Conservation (phyloP, 345 rosid genomes). For the Citrus hindsii region DNA sequence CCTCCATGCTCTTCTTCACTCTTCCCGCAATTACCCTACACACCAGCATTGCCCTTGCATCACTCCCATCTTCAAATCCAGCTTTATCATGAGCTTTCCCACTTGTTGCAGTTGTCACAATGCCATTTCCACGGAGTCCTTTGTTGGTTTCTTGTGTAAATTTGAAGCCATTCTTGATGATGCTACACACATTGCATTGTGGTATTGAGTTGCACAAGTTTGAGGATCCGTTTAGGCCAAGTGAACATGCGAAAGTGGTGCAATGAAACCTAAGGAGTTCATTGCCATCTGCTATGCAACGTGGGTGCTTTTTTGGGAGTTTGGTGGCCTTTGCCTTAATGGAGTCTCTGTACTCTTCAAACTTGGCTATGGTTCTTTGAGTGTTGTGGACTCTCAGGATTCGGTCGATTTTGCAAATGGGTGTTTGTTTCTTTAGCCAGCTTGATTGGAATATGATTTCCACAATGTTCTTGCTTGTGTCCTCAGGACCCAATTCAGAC, state of each 20-base stretch:
- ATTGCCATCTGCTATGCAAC: constrained; percentile 82
- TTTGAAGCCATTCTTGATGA: constrained; percentile 65
- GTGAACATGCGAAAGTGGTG: constrained; percentile 52
- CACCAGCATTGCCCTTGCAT: constrained; percentile 68
- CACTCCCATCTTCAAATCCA: constrained; percentile 20
- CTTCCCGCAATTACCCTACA: constrained; percentile 79
- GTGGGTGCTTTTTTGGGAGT: constrained; percentile 58
- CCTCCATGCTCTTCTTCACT: constrained; percentile 53
- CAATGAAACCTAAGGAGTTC: constrained; percentile 78
- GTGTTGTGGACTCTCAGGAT: constrained; percentile 78
- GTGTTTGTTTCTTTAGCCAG: constrained; percentile 69
- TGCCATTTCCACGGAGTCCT: constrained; percentile 30
- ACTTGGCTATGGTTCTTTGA: constrained; percentile 54
- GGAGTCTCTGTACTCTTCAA: constrained; percentile 72
- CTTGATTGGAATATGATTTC: constrained; percentile 90
- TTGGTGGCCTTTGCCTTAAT: constrained; percentile 64
- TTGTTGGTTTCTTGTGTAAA: constrained; percentile 13
- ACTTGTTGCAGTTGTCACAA: constrained; percentile 73
- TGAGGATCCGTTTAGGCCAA: constrained; percentile 60
- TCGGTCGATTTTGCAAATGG: constrained; percentile 63
- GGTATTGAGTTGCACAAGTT: constrained; percentile 59
- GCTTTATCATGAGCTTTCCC: constrained; percentile 72
- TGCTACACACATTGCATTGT: constrained; percentile 50
- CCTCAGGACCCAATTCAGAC: constrained; percentile 65
- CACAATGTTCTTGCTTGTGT: constrained; percentile 84